Percentiles rank a stretch among this genome's conserved stretches.
phyloP scores from a whole-genome alignment of 176 grass and related monocot genomes.

The Juncus effusus region DNA sequence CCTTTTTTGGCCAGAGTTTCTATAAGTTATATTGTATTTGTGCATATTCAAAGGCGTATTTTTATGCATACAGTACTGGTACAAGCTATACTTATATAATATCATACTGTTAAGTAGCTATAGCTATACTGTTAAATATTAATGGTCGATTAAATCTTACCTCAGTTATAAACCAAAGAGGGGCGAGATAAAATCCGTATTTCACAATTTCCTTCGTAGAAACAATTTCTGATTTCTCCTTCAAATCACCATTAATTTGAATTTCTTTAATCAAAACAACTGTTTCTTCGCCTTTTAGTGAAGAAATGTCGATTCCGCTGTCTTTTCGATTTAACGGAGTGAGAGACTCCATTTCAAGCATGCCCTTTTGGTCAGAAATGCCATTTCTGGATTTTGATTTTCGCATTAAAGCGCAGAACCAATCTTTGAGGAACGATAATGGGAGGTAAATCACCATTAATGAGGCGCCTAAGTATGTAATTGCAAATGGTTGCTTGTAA shows the following conservation, averaged over 20 bases:
- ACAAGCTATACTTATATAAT: too few relatives aligned
- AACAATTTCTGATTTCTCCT: slow-evolving; percentile 39
- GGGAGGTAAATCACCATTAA: slow-evolving; percentile 96
- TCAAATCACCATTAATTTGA: slow-evolving; percentile 25
- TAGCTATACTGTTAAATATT: too few relatives aligned
- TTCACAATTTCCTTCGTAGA: slow-evolving; percentile 65
- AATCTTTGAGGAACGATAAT: slow-evolving; percentile 73
- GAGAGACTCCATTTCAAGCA: slow-evolving; percentile 82
- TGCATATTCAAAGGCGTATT: too few relatives aligned
- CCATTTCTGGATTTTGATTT: slow-evolving; percentile 38
- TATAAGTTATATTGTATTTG: too few relatives aligned
- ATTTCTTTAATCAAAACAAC: slow-evolving; percentile 47
- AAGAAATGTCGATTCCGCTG: slow-evolving; percentile 46
- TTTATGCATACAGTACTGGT: too few relatives aligned
- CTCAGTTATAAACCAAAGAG: slow-evolving; percentile 98
- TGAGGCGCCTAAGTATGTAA: slow-evolving; percentile 88
- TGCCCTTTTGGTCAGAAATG: slow-evolving; percentile 46
- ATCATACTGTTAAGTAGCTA: too few relatives aligned
- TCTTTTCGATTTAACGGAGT: slow-evolving; percentile 49
- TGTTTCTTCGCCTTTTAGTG: slow-evolving; percentile 50
- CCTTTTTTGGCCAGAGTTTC: too few relatives aligned
- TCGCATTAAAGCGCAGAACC: slow-evolving; percentile 47
- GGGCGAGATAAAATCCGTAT: slow-evolving; percentile 78
- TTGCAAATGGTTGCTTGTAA: slow-evolving; percentile 87
- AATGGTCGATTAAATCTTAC: slow-evolving; percentile 29